Conservation (phyloP, 2,329 filamentous ascomycete genomes). For the Tolypocladium sp. region DNA sequence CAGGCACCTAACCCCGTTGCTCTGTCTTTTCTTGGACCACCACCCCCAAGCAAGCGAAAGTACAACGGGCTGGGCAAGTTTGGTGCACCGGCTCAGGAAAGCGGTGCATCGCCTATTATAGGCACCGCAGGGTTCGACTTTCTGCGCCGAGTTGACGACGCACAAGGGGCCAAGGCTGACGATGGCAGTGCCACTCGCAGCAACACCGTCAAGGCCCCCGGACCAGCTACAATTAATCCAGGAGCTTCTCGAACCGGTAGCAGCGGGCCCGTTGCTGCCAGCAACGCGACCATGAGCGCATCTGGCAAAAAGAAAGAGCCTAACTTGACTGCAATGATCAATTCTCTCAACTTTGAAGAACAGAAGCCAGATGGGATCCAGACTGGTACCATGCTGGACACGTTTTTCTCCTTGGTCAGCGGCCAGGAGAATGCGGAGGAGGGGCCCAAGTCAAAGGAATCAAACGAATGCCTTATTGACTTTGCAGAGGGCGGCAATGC, state of each 20-base stretch:
- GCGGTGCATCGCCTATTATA: slow-evolving; percentile 4
- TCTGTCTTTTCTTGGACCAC: neutral
- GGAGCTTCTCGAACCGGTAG: neutral
- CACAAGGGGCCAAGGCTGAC: neutral
- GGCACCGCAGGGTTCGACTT: slow-evolving; percentile 13
- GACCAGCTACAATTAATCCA: neutral
- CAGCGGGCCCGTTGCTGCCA: neutral
- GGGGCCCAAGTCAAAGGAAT: neutral
- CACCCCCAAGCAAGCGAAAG: slow-evolving; percentile 10
- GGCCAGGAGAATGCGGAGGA: neutral
- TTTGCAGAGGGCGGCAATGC: neutral
- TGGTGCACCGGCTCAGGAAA: neutral
- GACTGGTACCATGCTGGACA: slow-evolving; percentile 7
- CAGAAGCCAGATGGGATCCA: neutral
- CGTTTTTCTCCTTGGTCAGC: slow-evolving; percentile 8
- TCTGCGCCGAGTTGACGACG: slow-evolving; percentile 4
- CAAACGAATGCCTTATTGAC: neutral
- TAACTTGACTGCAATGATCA: no score
- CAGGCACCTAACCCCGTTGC: neutral
- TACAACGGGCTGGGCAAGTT: slow-evolving; percentile 6
- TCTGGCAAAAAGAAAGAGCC: neutral
- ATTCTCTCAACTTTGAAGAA: neutral
- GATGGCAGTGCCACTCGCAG: neutral
- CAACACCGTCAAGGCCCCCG: no score
- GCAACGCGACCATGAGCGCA: neutral